These are phyloP conservation scores for Pilasporangium apinafurcum DNA, from an alignment of 352 stramenopile genomes.

Conservation along the genomic window DNA sequence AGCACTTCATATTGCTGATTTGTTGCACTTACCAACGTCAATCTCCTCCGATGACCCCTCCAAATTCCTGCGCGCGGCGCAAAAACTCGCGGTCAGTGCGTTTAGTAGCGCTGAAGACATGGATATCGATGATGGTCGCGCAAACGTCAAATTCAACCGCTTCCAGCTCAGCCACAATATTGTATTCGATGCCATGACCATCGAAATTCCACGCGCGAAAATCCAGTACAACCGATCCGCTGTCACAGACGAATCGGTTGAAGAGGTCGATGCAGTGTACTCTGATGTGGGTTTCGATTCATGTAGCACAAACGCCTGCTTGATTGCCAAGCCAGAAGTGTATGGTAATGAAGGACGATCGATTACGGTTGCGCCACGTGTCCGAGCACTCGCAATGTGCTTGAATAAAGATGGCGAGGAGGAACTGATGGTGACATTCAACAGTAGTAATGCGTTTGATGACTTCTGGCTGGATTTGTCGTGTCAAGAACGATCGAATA, in stretches of 20 bases:
- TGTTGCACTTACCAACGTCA: conserved; percentile 1
- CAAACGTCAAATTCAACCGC: conserved; percentile 4
- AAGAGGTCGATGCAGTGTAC: not conserved
- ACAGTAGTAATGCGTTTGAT: too few relatives aligned
- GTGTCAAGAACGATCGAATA: not conserved
- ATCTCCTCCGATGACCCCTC: not conserved
- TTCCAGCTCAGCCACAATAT: conserved; percentile 7
- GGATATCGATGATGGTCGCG: not conserved
- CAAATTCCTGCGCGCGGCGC: not conserved
- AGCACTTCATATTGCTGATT: not conserved
- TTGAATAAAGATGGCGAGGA: conserved; percentile 4
- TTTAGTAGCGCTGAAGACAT: not conserved
- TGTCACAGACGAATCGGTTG: conserved; percentile 1
- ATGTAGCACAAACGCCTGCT: conserved; percentile 3
- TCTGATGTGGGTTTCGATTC: not conserved
- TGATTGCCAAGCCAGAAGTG: not conserved
- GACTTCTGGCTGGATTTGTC: too few relatives aligned
- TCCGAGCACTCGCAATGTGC: conserved; percentile 9
- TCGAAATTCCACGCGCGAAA: conserved; percentile 5
- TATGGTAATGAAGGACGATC: not conserved
- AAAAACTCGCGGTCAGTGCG: not conserved
- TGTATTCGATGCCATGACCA: conserved; percentile 10
- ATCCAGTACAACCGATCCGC: too few relatives aligned
- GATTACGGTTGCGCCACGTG: too few relatives aligned
- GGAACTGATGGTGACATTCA: conserved; percentile 6